Percentiles rank a stretch among this genome's conserved stretches.
Evolutionary conservation across 2,329 filamentous ascomycete genomes (phyloP).

Genomic region (Leptographium wingfieldii): DNA sequence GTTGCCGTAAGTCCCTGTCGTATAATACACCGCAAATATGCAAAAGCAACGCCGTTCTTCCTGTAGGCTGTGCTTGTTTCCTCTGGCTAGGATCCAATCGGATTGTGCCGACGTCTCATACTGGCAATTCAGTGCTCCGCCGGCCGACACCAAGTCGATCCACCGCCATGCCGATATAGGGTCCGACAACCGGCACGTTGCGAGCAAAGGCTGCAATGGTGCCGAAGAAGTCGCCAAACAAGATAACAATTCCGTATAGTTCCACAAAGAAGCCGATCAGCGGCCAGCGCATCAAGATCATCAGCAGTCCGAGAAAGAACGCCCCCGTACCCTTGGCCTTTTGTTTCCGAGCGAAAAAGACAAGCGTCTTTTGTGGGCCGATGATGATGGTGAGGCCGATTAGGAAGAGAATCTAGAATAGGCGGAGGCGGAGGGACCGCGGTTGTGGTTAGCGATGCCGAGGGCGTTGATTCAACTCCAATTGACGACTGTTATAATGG

Average conservation of each 20-base stretch:
- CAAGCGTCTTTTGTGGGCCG: slow-evolving; percentile 75
- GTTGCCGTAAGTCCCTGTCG: neutral
- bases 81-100: neutral
- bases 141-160: slow-evolving; percentile 56
- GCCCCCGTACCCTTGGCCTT: slow-evolving; percentile 86
- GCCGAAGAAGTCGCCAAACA: slow-evolving; percentile 93
- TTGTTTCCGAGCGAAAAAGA: slow-evolving; percentile 89
- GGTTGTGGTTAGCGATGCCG: neutral
- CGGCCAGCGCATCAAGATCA: slow-evolving; percentile 86
- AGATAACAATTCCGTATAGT: slow-evolving; percentile 78
- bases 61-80: neutral
- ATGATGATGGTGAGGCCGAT: slow-evolving; percentile 95
- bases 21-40: neutral
- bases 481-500: neutral
- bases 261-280: slow-evolving; percentile 84
- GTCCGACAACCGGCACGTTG: slow-evolving; percentile 72
- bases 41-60: neutral
- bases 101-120: slow-evolving; percentile 19
- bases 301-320: slow-evolving; percentile 68
- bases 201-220: slow-evolving; percentile 83
- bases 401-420: slow-evolving; percentile 77
- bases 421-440: neutral
- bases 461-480: neutral
- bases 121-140: slow-evolving; percentile 65
- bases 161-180: slow-evolving; percentile 65